Conservation (phyloP, 2,329 filamentous ascomycete genomes). For the Tolypocladium pustulatum region DNA sequence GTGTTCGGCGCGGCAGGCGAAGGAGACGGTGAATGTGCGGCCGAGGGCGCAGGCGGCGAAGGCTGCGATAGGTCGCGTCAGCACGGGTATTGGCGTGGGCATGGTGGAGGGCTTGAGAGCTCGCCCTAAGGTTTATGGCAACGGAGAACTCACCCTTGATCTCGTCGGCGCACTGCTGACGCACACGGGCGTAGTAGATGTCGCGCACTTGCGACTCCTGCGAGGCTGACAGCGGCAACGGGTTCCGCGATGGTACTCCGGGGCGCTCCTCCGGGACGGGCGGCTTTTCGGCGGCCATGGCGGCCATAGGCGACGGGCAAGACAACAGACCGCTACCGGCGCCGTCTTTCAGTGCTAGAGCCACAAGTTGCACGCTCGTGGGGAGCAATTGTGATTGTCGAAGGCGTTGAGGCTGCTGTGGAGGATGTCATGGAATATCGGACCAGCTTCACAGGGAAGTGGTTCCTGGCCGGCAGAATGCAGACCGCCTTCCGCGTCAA, state of each 20-base stretch:
- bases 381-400: background rate
- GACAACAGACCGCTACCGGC: background rate
- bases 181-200: conserved; percentile 70
- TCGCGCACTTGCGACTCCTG: conserved; percentile 77
- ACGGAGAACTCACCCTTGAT: conserved; percentile 54
- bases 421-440: background rate
- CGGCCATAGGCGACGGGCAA: conserved; percentile 12
- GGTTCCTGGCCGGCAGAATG: background rate
- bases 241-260: conserved; percentile 57
- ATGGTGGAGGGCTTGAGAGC: background rate
- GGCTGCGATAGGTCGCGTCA: conserved; percentile 37
- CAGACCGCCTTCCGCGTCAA: background rate
- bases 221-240: conserved; percentile 69
- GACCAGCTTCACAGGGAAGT: background rate
- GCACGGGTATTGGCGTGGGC: background rate
- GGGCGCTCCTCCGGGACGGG: conserved; percentile 23
- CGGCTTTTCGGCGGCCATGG: conserved; percentile 22
- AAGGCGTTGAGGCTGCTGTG: background rate
- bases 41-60: conserved; percentile 85
- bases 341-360: background rate
- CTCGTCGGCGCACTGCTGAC: conserved; percentile 63
- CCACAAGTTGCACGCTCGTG: background rate
- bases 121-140: background rate
- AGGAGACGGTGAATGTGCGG: conserved; percentile 79
- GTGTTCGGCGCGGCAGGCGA: conserved; percentile 70